Evolutionary conservation across 208 protist genomes (phyloP).

Genomic region (Spongospora subterranea): DNA sequence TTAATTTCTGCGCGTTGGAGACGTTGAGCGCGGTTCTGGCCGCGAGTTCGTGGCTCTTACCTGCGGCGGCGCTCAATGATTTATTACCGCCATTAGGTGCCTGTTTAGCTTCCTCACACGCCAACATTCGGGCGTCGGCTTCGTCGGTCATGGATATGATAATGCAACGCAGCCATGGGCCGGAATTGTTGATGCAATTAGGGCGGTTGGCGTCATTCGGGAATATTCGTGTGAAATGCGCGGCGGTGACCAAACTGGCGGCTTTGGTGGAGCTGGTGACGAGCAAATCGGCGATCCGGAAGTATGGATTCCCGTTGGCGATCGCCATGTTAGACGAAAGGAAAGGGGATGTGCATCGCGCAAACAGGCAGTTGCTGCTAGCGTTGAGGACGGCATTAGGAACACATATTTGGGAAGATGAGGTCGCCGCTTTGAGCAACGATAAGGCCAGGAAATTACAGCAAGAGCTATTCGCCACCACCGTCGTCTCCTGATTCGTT

Average conservation of each 20-base stretch:
- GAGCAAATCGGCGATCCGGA: neutral
- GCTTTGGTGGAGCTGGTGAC: neutral
- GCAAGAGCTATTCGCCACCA: neutral
- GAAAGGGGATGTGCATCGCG: neutral
- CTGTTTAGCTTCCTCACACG: neutral
- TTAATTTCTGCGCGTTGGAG: neutral
- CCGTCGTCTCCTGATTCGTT: too few species aligned
- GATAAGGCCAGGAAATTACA: neutral
- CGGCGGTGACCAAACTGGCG: neutral
- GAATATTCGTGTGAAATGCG: constrained; percentile 13
- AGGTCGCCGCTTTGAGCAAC: neutral
- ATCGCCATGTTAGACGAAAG: neutral
- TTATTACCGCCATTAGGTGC: neutral
- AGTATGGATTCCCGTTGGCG: neutral
- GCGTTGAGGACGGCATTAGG: neutral
- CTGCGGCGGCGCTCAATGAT: neutral
- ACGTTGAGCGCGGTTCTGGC: neutral
- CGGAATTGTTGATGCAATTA: neutral
- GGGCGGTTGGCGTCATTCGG: neutral
- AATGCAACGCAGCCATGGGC: neutral
- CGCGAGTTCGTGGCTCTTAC: neutral
- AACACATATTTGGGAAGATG: neutral
- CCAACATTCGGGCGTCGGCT: neutral
- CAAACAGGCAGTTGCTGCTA: neutral
- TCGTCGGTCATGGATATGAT: neutral